Evolutionary conservation across 1,139 yeast species (phyloP), one percentile per base, ranked within the genome.

Genomic region (Hyphopichia burtonii): DNA sequence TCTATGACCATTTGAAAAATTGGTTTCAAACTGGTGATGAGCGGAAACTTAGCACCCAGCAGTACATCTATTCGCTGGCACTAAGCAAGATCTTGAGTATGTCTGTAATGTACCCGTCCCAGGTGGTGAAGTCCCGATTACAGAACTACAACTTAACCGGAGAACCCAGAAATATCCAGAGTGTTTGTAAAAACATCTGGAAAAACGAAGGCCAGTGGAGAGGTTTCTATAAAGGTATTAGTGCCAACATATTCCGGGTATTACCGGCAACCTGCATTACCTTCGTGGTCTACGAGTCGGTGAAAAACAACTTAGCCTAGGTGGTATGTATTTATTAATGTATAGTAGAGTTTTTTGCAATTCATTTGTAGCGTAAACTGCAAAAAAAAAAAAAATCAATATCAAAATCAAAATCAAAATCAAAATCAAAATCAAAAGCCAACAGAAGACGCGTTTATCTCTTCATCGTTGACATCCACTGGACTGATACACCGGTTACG

Each of bases 151-250:
- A 58, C 39, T 40, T 49, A 38, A 44, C 49, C 38, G 30, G 46
- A 34, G 45, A 46, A 33, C 40, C 38, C 17, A 48, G 50, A 19
- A 51, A 60, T 30, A 52, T 68, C 15, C 16, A 19, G n/a, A 41
- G 48, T 4, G 61, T 66, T 4, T 51, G 59, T 17, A 40, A 40
- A 2, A 55, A 61, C 12, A 54, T 70, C 1, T 77, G 76, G 62
- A 31, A 34, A 11, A 47, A 50, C 2, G 70, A 61, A 23, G 80
- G 79, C 17, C 84, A 85, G 0, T 25, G 74, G 16, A 46, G 50
- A 19, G 96, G 86, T 0, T 85, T 91, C 49, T 93, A 89, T 61
- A 82, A 83, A 49, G 98, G 98, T 0, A 59, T 83, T 14, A 60
- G 77, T 14, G 76, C 88, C 3, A 83, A 85, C 41, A 53, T 85